A percentile compares a stretch with the other conserved stretches of the same genome.
Conservation (phyloP, 805 yeast species). For the Barnettozyma pratensis region DNA sequence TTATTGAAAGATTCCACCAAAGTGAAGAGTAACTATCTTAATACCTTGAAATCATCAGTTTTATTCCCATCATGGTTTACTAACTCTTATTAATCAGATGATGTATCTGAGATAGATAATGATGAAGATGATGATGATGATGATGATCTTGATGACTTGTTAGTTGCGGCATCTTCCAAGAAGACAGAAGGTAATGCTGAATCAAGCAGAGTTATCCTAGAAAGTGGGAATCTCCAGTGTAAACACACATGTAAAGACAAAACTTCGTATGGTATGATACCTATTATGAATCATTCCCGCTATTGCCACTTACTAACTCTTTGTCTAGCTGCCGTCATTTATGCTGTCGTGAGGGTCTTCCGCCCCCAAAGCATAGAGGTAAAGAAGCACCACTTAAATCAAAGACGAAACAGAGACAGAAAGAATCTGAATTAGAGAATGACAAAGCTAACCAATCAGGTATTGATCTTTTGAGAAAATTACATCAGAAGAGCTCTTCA, state of each 20-base stretch:
- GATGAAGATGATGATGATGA: conserved; percentile 18
- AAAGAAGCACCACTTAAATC: neutral
- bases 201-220: conserved; percentile 18
- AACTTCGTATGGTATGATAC: conserved; percentile 10
- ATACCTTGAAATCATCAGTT: conserved; percentile 1
- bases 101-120: conserved; percentile 18
- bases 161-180: conserved; percentile 18
- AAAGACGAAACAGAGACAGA: neutral
- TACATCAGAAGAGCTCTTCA: conserved; percentile 3
- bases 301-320: conserved; percentile 7
- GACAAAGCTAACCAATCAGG: conserved; percentile 1
- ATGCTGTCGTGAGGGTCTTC: conserved; percentile 43
- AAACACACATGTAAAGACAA: conserved; percentile 38
- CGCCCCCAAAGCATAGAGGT: conserved; percentile 9
- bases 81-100: conserved; percentile 11
- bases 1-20: neutral
- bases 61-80: neutral
- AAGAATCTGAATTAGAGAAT: neutral
- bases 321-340: conserved; percentile 35
- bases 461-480: conserved; percentile 5
- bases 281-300: too few species aligned
- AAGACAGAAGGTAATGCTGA: neutral
- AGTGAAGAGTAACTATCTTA: neutral
- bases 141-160: conserved; percentile 27
- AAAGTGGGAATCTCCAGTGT: conserved; percentile 31